These are phyloP conservation scores for Epichloe sibirici DNA, from an alignment of 2,329 filamentous ascomycete genomes.

Conservation along the genomic window DNA sequence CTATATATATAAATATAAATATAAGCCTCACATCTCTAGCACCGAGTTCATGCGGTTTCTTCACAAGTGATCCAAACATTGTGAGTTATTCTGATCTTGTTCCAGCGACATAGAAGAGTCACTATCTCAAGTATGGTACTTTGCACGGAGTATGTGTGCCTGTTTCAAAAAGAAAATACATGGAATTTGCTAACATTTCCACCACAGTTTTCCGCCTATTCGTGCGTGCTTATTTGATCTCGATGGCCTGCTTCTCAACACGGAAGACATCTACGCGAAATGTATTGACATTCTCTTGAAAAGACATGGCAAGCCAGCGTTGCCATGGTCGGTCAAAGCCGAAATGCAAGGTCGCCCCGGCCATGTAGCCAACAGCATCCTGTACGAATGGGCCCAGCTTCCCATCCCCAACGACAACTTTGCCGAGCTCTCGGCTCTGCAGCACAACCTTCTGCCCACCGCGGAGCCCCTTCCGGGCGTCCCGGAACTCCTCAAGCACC, in stretches of 20 bases:
- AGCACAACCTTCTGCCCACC: background rate
- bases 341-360: background rate
- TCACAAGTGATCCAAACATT: too few relatives aligned
- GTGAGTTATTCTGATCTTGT: too few relatives aligned
- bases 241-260: background rate
- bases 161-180: too few relatives aligned
- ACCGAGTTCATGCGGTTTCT: too few relatives aligned
- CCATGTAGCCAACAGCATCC: background rate
- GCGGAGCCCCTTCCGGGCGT: background rate
- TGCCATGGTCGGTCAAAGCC: background rate
- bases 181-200: too few relatives aligned
- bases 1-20: too few relatives aligned
- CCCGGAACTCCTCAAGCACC: background rate
- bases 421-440: background rate
- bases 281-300: background rate
- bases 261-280: background rate
- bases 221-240: constrained; percentile 1
- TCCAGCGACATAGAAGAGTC: too few relatives aligned
- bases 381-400: constrained; percentile 1
- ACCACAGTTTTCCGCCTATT: background rate
- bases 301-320: background rate
- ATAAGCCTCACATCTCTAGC: too few relatives aligned
- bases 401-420: background rate
- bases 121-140: too few relatives aligned
- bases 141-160: too few relatives aligned